Evolutionary conservation across 2,329 filamentous ascomycete species (phyloP), one percentile per base, ranked within the genome.

Genomic region (Pseudopithomyces chartarum): DNA sequence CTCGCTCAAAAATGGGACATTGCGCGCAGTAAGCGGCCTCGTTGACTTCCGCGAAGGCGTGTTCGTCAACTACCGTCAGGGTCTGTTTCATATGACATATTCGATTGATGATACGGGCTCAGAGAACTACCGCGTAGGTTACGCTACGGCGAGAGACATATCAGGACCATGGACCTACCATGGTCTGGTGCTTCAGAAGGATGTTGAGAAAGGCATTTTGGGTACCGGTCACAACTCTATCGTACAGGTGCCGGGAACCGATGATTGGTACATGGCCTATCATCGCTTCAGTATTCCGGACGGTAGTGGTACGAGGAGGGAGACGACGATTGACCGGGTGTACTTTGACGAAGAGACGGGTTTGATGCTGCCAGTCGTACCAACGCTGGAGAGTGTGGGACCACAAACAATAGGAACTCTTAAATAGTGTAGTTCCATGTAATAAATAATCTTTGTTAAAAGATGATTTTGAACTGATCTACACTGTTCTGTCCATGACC

Each of bases 211-310:
- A 52, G 68, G 66, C 0, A 71, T 71, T 10, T 19, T 71, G 5
- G 68, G 45, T 1, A 67, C 68, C 0, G 68, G 67, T 0, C 68
- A 71, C 40, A 69, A 50, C 39, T 63, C 59, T 12, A 65, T 71
- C 40, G 54, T 71, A n/a, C 64, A 70, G 26, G 65, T 71, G 0
- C 68, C 68, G 1, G 60, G 60, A 0, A 69, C 68, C 1, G 67
- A 69, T 38, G 65, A 71, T 29, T 71, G 68, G 67, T 70, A 71
- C 26, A 70, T 71, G 48, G 65, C 63, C 5, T 71, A 71, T 42
- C 67, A 71, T 38, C 66, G 68, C 4, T 71, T 70, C 32, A 58
- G 50, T 6, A 68, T 71, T 38, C 66, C 67, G 0, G 55, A 55
- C 26, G 67, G 68, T 1, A 60, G 62, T 48, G 68, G 68, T 2